Evolutionary conservation across 2,329 filamentous ascomycete species (phyloP), one percentile per base, ranked within the genome.

Genomic region (Claviceps monticola): DNA sequence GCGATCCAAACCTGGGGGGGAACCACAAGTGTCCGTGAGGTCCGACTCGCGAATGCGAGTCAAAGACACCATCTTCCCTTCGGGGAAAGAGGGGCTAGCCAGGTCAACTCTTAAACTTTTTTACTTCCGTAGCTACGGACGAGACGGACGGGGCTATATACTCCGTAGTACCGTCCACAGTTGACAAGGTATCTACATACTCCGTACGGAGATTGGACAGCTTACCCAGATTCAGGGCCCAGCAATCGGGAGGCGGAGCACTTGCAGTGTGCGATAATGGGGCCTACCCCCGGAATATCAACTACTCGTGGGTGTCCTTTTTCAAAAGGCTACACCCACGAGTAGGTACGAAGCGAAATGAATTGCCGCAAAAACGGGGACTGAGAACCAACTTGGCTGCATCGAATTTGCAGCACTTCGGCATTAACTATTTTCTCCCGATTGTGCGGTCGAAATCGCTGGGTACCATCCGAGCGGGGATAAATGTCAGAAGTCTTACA

Each of bases 291-390:
- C 56, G 55, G 61, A 61, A 58, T 59, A 59, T 53, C 57, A 56
- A 54, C 9, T 26, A 19, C 19, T 19, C 19, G 19, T 19, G 19
- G 19, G 19, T 19, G 19, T 19, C 19, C 19, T 19, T 19, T 19
- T 19, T 19, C 19, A 19, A 19, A 19, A 1, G 19, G 19, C 3
- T 2, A 19, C 19, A 19, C 19, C 19, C 19, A 19, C 19, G 19
- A 19, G 19, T 19, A 26, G 5, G 23, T 29, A 17, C 59, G 58
- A 62, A 66, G 61, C 61, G 62, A 65, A 53, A 66, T 64, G 59
- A 61, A 55, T 58, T 56, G 54, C 55, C 54, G 56, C 34, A 50
- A 49, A 26, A 51, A 36, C 37, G 49, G 23, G 46, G 46, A 19
- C 29, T 49, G 56, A 54, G 46, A 38, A 41, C 26, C 3, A 17